A percentile compares a stretch with the other conserved stretches of the same genome.
Evolutionary conservation across 2,329 filamentous ascomycete species (phyloP).

Genomic region (Pestalotiopsis sp.): DNA sequence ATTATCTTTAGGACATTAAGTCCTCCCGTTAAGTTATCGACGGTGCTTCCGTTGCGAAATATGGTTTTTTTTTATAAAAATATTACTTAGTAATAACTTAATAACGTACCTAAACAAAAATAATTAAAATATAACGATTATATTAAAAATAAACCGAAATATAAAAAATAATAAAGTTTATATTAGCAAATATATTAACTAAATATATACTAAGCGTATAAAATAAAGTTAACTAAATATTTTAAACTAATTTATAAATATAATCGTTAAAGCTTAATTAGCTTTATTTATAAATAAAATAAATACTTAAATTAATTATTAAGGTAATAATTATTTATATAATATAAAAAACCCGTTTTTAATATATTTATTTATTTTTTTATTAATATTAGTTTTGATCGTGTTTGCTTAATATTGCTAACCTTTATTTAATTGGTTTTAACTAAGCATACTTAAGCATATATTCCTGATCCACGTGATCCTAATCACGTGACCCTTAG

Average conservation of each 20-base stretch:
- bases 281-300: too few relatives aligned
- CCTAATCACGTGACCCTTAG: not conserved
- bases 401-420: not conserved
- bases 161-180: too few relatives aligned
- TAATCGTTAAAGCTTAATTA: too few relatives aligned
- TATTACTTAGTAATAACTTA: conserved; percentile 1
- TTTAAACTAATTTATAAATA: not conserved
- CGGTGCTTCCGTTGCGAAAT: not conserved
- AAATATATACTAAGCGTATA: too few relatives aligned
- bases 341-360: not conserved
- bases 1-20: too few relatives aligned
- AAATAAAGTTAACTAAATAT: too few relatives aligned
- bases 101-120: conserved; percentile 4
- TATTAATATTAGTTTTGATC: not conserved
- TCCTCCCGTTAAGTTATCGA: not conserved
- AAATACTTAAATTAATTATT: not conserved
- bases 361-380: conserved; percentile 8
- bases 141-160: not conserved
- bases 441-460: not conserved
- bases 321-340: conserved; percentile 10
- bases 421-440: not conserved
- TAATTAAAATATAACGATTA: conserved; percentile 11
- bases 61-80: not conserved
- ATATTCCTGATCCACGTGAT: too few relatives aligned
- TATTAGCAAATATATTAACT: too few relatives aligned